Evolutionary conservation across 2,329 filamentous ascomycete species (phyloP).

Genomic region (Penicillium polonicum): DNA sequence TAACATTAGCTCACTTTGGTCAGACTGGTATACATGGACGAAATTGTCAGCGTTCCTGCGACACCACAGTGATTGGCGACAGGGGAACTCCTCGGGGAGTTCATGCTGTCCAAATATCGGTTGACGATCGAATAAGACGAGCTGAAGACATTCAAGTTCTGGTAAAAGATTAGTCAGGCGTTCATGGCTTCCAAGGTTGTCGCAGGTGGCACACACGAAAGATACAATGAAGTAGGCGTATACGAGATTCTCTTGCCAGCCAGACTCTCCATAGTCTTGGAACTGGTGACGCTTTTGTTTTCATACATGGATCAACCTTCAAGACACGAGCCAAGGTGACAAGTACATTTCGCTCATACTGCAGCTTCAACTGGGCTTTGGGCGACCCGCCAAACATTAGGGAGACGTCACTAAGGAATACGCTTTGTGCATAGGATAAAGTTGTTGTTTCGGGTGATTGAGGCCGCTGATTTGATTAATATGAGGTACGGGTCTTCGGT

Average conservation of each 20-base stretch:
- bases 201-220: neutral
- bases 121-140: slow-evolving; percentile 1
- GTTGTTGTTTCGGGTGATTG: slow-evolving; percentile 1
- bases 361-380: slow-evolving; percentile 1
- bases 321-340: slow-evolving; percentile 1
- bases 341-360: slow-evolving; percentile 2
- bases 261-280: neutral
- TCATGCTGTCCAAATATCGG: slow-evolving; percentile 1
- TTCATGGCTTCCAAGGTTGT: neutral
- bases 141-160: slow-evolving; percentile 5
- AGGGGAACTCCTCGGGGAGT: neutral
- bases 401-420: neutral
- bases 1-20: neutral
- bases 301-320: slow-evolving; percentile 1
- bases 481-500: neutral
- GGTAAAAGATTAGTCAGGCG: neutral
- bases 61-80: slow-evolving; percentile 1
- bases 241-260: slow-evolving; percentile 5
- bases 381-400: neutral
- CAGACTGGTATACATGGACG: neutral
- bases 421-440: neutral
- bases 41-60: neutral
- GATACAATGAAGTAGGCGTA: slow-evolving; percentile 1
- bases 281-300: neutral
- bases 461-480: neutral